Base-by-base conservation (phyloP, 2,329 filamentous ascomycete species). In the Botrytis aclada region DNA sequence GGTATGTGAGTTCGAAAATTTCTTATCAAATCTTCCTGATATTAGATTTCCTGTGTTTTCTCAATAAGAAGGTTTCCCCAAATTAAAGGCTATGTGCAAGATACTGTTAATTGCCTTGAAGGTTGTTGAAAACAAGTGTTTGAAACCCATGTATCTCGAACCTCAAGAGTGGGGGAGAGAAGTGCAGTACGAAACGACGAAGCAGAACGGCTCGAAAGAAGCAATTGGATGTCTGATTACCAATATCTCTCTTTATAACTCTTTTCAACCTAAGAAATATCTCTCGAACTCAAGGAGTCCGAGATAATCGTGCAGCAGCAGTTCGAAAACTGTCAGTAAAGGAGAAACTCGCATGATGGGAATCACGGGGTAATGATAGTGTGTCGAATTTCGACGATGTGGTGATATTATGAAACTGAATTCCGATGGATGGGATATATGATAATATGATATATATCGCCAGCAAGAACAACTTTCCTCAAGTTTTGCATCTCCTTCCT, bases 21-120 rank as follows among this genome's bases (percentile, higher is more conserved):
- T 25, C 1, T 2, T 0, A 25, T 25, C 1, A 51, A 25, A 14
- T 6, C 10, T 25, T 51, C 0, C 22, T 5, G 10, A 5, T 3
- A 12, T 51, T 25, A 12, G 22, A 25, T 25, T 6, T 25, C 45
- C 14, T 25, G 45, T 4, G 2, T 25, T 47, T 47, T 25, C 18
- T 22, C 0, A 45, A 25, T 3, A 25, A 10, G 2, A 22, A 47
- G 20, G 22, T 20, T 22, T 47, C 10, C 9, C 8, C 22, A 22
- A 22, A 1, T 10, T 22, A 20, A 18, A 10, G 18, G 10, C 4
- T 8, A 9, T 20, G 5, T 22, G 2, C 20, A 1, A 9, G 20
- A 25, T 51, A 25, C 22, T 3, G 22, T 6, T 1, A 1, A 51
- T 51, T 0, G 25, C 7, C 10, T n/a, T 10, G 1, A n/a, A 51